phyloP scores from a whole-genome alignment of 108 stramenopile species.

The Nitzschia inconspicua region DNA sequence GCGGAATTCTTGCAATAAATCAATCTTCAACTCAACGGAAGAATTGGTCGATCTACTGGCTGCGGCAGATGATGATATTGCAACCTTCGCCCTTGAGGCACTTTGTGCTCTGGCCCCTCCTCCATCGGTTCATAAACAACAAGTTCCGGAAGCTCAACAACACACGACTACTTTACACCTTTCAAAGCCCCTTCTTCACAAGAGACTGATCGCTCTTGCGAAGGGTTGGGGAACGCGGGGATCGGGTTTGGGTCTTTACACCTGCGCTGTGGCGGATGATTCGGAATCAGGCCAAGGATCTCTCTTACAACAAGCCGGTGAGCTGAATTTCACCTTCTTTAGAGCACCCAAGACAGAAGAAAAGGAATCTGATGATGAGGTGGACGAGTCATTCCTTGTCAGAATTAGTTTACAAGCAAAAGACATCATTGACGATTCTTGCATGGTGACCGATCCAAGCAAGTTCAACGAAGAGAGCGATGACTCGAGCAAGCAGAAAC shows the following conservation, averaged over 20 bases:
- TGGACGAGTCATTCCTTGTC: conserved; percentile 11
- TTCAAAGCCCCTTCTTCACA: conserved; percentile 33
- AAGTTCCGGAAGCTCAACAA: conserved; percentile 69
- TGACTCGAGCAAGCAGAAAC: conserved; percentile 34
- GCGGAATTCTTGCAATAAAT: conserved; percentile 78
- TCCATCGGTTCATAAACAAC: conserved; percentile 81
- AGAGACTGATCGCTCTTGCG: conserved; percentile 67
- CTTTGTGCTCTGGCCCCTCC: conserved; percentile 66
- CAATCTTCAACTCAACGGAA: conserved; percentile 71
- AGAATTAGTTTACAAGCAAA: conserved; percentile 16
- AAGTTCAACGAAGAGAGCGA: conserved; percentile 21
- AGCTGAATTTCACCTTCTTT: conserved; percentile 53
- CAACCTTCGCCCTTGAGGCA: conserved; percentile 49
- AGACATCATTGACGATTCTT: conserved; percentile 24
- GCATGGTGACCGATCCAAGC: conserved; percentile 6
- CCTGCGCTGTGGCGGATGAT: conserved; percentile 69
- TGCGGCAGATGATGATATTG: conserved; percentile 61
- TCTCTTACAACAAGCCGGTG: conserved; percentile 36
- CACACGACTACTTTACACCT: conserved; percentile 68
- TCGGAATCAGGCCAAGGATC: conserved; percentile 40
- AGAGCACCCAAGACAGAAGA: background rate
- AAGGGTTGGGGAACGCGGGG: conserved; percentile 87
- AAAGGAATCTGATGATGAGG: background rate
- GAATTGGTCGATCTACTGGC: conserved; percentile 79
- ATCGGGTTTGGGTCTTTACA: conserved; percentile 67